These are phyloP conservation scores for Claviceps digitariae DNA, from an alignment of 2,329 filamentous ascomycete genomes.

Conservation along the genomic window DNA sequence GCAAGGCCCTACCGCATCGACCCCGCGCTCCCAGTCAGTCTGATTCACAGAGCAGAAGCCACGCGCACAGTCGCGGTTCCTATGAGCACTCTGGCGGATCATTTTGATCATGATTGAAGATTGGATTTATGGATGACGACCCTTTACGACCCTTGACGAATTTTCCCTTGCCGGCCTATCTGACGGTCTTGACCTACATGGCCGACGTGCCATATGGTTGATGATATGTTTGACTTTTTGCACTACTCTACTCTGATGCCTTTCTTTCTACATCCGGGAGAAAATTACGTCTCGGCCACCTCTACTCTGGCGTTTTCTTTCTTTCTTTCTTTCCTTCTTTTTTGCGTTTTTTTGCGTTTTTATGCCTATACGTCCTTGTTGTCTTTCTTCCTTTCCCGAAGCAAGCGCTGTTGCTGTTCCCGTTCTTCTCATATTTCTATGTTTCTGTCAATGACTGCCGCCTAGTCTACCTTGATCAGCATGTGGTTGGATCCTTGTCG, in stretches of 20 bases:
- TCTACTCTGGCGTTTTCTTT: neutral
- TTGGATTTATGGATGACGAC: neutral
- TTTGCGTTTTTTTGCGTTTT: neutral
- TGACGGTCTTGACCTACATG: conserved; percentile 13
- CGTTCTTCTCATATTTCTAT: neutral
- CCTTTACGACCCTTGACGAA: neutral
- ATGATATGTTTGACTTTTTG: neutral
- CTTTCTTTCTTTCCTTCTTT: neutral
- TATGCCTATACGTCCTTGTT: conserved; percentile 3
- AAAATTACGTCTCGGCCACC: neutral
- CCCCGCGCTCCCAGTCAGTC: conserved; percentile 36
- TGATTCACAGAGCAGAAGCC: conserved; percentile 26
- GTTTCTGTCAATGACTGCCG: neutral
- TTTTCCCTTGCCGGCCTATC: neutral
- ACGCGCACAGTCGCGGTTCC: conserved; percentile 13
- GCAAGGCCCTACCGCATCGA: conserved; percentile 28
- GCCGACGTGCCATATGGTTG: neutral
- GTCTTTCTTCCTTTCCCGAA: conserved; percentile 12
- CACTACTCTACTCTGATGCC: neutral
- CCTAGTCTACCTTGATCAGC: neutral
- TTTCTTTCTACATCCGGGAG: neutral
- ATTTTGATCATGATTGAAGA: conserved; percentile 14
- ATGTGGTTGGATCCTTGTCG: conserved; percentile 10
- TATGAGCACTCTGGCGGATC: conserved; percentile 19
- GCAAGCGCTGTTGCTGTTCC: conserved; percentile 8